phyloP scores from a whole-genome alignment of 2,329 filamentous ascomycete genomes.

The Metarhizium anisopliae region DNA sequence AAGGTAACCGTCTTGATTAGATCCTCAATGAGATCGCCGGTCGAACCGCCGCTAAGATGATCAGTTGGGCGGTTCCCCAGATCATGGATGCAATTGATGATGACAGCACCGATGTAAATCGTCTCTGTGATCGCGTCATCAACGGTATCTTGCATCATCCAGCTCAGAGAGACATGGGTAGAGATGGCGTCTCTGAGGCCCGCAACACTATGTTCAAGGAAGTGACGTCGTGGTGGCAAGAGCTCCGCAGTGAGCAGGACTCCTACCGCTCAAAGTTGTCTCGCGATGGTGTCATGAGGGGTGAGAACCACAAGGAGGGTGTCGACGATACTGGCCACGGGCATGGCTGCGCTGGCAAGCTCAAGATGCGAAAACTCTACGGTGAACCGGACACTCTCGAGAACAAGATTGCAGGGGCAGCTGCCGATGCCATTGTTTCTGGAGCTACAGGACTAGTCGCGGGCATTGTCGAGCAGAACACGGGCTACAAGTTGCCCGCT shows the following conservation, averaged over 20 bases:
- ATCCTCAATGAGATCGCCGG: constrained; percentile 84
- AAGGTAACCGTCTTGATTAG: constrained; percentile 20
- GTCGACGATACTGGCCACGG: constrained; percentile 77
- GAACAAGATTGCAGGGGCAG: constrained; percentile 47
- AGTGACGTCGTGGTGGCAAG: constrained; percentile 75
- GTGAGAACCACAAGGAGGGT: constrained; percentile 79
- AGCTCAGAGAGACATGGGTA: constrained; percentile 60
- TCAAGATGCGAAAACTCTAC: constrained; percentile 66
- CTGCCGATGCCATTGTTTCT: constrained; percentile 47
- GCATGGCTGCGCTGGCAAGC: constrained; percentile 71
- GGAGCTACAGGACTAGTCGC: constrained; percentile 47
- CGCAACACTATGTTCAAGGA: constrained; percentile 70
- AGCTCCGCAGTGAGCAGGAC: constrained; percentile 52
- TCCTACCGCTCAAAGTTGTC: constrained; percentile 67
- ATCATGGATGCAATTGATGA: constrained; percentile 84
- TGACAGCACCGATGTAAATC: constrained; percentile 57
- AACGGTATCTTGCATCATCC: constrained; percentile 82
- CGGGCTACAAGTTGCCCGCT: constrained; percentile 31
- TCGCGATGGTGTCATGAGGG: constrained; percentile 65
- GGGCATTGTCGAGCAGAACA: constrained; percentile 35
- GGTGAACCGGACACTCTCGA: constrained; percentile 38
- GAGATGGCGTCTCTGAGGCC: constrained; percentile 63
- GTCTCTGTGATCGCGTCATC: constrained; percentile 68
- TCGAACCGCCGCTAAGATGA: constrained; percentile 66
- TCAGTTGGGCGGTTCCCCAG: constrained; percentile 83